These are phyloP conservation scores for Penicillium silybi DNA, from an alignment of 495 filamentous ascomycete genomes.

Conservation along the genomic window DNA sequence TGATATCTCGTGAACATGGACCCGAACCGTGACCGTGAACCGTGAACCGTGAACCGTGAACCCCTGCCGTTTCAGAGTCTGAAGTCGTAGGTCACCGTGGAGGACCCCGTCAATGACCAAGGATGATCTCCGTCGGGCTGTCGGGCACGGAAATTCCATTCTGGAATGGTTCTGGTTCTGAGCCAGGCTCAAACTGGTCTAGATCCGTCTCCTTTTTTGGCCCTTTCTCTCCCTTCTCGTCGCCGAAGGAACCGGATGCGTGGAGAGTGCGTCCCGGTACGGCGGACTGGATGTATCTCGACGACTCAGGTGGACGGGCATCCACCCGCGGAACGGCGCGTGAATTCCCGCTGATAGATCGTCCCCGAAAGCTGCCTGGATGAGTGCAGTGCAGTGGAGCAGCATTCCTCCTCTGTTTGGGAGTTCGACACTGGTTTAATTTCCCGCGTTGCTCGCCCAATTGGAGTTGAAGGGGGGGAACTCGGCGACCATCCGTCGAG, in stretches of 20 bases:
- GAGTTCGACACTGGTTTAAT: background rate
- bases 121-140: background rate
- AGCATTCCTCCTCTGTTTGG: background rate
- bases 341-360: slow-evolving; percentile 22
- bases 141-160: too few relatives aligned
- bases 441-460: background rate
- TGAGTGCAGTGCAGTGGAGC: slow-evolving; percentile 7
- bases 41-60: too few relatives aligned
- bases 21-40: too few relatives aligned
- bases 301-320: slow-evolving; percentile 1
- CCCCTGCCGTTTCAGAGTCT: too few relatives aligned
- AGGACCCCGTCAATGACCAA: too few relatives aligned
- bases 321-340: slow-evolving; percentile 22
- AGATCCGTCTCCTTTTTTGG: background rate
- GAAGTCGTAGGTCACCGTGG: too few relatives aligned
- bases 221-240: background rate
- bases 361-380: slow-evolving; percentile 10
- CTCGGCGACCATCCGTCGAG: background rate
- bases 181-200: slow-evolving; percentile 2
- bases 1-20: too few relatives aligned
- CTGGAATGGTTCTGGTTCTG: too few relatives aligned
- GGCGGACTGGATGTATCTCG: background rate
- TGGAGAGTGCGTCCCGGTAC: slow-evolving; percentile 3
- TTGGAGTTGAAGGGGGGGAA: background rate
- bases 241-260: slow-evolving; percentile 4